Evolutionary conservation across 305 asterid species (phyloP), one percentile per base, ranked within the genome.

Genomic region (Vinca major): DNA sequence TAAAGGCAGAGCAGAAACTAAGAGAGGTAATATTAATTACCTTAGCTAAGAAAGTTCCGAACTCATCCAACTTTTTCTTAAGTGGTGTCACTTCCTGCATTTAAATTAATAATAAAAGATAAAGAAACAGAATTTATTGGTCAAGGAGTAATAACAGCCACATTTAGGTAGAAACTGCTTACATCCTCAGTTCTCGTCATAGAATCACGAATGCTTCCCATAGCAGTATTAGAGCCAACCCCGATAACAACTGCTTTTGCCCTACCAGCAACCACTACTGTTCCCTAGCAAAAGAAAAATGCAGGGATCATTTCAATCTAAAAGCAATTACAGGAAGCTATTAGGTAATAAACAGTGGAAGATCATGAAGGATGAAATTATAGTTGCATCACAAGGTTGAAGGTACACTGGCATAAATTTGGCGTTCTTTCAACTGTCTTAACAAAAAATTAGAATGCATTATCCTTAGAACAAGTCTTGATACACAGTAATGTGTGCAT

Each of bases 201-300:
- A 73, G 96, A 89, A 76, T 93, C 99, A 5, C 96, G 96, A 78
- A 93, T 93, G 85, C 86, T 90, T 68, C 99, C 99, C 99, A 93
- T 93, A 70, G 99, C 99, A 75, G 99, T 93, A 82, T 90, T 93
- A 71, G 99, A 84, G 81, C 99, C 99, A 81, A 90, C 96, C 69
- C 89, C 96, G 71, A 84, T 75, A 49, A 93, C 99, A 72, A 90
- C 82, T 71, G 99, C 93, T 74, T 90, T 93, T 64, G 99, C 95
- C 82, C 99, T 85, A 73, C 99, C 99, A 79, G 91, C 86, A 63
- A 87, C 99, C 65, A 90, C 99, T 69, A 86, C 75, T 66, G 97
- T 93, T 71, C 99, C 99, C 99, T 93, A 82, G 61, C 79, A 77
- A 83, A 74, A 55, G 56, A 67, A 66, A 64, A 65, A 33, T 20